Evolutionary conservation across 805 yeast species (phyloP), one percentile per base, ranked within the genome.

Genomic region (Naumovozyma castellii): DNA sequence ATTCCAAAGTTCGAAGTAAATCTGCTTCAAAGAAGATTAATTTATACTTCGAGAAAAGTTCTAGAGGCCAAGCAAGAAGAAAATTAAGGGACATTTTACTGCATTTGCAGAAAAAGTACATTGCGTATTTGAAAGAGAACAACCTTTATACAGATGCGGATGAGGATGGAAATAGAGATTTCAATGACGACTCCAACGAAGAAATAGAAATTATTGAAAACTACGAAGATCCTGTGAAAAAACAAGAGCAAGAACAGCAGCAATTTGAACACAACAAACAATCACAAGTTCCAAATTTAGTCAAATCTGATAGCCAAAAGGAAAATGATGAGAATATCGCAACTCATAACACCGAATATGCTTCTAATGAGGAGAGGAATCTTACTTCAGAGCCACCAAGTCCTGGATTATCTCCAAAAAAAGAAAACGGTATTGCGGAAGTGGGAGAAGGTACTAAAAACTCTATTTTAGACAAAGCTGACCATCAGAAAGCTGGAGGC

Each of bases 131-230:
- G 42, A 38, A 34, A 20, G 39, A 36, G 8, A 37, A 44, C 25
- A 35, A 41, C 12, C 39, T 38, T 4, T 41, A 42, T 18, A 34
- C 40, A 13, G 44, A 47, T 13, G 40, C 39, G 17, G 44, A 41
- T 9, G 25, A 20, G 3, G 18, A 27, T 2, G 10, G 6, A 22
- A 22, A 22, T n/a, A n/a, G n/a, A 22, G 33, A 35, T 17, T 34
- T 32, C 16, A 37, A 28, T 18, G 46, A 45, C 15, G 50, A 50
- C 9, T 50, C 50, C 19, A 57, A 56, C 27, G 57, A 51, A 16
- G 60, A 53, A 38, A 40, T 59, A 34, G 62, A 59, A 42, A 59
- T 58, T 4, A 49, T 58, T n/a, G 60, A 57, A 38, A 40, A 51
- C 37, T 41, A 38, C 29, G 14, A 45, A 17, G 37, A 43, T 2